These are phyloP conservation scores for Bryoerythrophyllum caledonicum DNA, from an alignment of 225 moss, liverwort and hornwort genomes.

Conservation along the genomic window DNA sequence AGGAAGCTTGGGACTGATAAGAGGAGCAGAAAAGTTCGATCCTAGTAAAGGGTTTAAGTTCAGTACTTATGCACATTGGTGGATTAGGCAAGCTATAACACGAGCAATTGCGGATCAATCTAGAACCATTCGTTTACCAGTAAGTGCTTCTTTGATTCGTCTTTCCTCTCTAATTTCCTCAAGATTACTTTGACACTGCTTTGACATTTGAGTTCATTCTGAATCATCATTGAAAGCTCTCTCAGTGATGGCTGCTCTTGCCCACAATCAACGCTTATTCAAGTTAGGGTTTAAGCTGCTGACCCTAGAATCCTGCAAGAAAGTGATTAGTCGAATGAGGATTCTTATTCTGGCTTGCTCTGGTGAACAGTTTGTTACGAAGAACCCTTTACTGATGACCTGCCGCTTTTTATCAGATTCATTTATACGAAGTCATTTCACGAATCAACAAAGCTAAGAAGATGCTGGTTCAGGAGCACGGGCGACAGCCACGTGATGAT, in stretches of 20 bases:
- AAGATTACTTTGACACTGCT: not conserved
- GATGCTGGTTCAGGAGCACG: constrained; percentile 74
- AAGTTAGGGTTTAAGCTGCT: not conserved
- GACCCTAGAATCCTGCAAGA: not conserved
- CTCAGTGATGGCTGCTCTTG: not conserved
- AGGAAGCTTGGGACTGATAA: constrained; percentile 83
- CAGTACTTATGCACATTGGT: constrained; percentile 92
- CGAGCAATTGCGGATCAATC: constrained; percentile 93
- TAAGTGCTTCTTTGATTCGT: constrained; percentile 25
- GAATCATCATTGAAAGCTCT: not conserved
- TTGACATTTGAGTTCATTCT: not conserved
- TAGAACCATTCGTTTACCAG: constrained; percentile 83
- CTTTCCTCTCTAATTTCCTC: not conserved
- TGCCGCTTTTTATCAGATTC: constrained; percentile 50
- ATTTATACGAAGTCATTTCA: constrained; percentile 80
- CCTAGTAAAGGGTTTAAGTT: constrained; percentile 83
- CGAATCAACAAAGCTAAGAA: constrained; percentile 90
- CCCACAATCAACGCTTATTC: not conserved
- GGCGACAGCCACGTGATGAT: constrained; percentile 64
- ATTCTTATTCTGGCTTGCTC: not conserved
- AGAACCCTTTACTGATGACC: not conserved
- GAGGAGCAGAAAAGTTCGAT: constrained; percentile 92
- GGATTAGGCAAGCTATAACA: constrained; percentile 91
- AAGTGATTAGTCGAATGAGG: not conserved
- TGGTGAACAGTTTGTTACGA: not conserved